A percentile compares a stretch with the other conserved stretches of the same genome.
These are phyloP conservation scores for Triangularia setosa DNA, from an alignment of 2,329 filamentous ascomycete species.

Conservation along the genomic window DNA sequence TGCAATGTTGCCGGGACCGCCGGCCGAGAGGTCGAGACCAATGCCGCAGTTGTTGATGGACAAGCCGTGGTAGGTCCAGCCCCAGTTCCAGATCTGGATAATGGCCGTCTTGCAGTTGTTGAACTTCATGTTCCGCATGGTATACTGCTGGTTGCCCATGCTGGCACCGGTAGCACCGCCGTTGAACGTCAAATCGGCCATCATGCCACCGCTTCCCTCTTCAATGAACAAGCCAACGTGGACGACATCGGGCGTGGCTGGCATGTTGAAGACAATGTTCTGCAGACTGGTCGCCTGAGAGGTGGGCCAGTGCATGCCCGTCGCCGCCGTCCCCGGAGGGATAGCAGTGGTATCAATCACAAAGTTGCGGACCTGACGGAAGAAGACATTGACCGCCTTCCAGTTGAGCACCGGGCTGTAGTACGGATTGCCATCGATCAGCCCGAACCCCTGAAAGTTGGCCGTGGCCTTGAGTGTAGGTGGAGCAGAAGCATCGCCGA, in stretches of 20 bases:
- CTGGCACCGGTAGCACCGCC: constrained; percentile 58
- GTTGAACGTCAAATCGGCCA: constrained; percentile 57
- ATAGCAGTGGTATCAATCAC: constrained; percentile 55
- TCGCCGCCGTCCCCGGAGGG: constrained; percentile 42
- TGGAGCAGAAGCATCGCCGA: constrained; percentile 62
- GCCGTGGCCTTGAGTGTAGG: constrained; percentile 53
- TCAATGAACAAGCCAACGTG: constrained; percentile 58
- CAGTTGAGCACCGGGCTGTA: constrained; percentile 41
- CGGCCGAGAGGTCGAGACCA: constrained; percentile 57
- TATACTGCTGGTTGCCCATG: constrained; percentile 67
- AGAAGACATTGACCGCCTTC: constrained; percentile 58
- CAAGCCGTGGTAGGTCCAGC: constrained; percentile 63
- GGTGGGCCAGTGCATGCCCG: constrained; percentile 66
- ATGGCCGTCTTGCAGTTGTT: constrained; percentile 62
- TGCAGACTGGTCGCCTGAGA: constrained; percentile 60
- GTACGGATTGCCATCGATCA: constrained; percentile 49
- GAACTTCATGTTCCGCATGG: constrained; percentile 63
- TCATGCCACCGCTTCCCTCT: constrained; percentile 33
- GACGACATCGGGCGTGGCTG: constrained; percentile 43
- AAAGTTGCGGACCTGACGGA: constrained; percentile 56
- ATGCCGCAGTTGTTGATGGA: constrained; percentile 56
- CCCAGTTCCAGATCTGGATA: constrained; percentile 70
- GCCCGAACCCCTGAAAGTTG: constrained; percentile 45
- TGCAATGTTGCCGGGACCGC: constrained; percentile 46
- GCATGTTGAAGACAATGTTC: constrained; percentile 56